phyloP scores from a whole-genome alignment of 345 rosid genomes.

The Salix viminalis region DNA sequence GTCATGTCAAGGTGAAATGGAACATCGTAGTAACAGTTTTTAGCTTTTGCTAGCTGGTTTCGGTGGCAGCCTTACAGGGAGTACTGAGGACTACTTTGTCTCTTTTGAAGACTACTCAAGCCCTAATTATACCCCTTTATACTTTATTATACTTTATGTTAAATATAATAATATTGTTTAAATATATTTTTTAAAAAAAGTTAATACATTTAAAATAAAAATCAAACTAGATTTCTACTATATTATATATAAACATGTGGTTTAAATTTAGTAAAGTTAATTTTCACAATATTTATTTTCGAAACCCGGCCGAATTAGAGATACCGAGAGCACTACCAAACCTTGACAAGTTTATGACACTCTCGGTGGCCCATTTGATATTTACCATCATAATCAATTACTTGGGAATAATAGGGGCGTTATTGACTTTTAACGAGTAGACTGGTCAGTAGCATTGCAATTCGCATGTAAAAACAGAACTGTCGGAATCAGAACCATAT shows the following conservation, averaged over 20 bases:
- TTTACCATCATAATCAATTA: background rate
- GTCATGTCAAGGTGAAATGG: background rate
- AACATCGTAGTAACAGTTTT: background rate
- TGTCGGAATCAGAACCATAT: constrained; percentile 11
- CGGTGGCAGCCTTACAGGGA: background rate
- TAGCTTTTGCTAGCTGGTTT: background rate
- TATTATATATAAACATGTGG: no score
- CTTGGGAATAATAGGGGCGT: background rate
- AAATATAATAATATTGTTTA: no score
- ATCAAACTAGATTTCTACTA: no score
- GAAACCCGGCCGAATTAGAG: no score
- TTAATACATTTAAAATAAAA: no score
- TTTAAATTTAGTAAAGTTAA: no score
- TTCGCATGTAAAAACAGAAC: constrained; percentile 12
- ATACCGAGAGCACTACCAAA: background rate
- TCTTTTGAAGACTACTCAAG: no score
- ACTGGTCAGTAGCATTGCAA: background rate
- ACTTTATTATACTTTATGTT: no score
- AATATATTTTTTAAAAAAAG: no score
- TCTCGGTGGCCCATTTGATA: background rate
- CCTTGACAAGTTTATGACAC: background rate
- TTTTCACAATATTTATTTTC: no score
- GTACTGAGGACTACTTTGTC: no score
- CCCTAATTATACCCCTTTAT: no score
- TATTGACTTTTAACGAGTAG: background rate